Evolutionary conservation across 1,284 basidiomycete genomes (phyloP), one percentile per base, ranked within the genome.

Genomic region (Rhodotorula sp.): DNA sequence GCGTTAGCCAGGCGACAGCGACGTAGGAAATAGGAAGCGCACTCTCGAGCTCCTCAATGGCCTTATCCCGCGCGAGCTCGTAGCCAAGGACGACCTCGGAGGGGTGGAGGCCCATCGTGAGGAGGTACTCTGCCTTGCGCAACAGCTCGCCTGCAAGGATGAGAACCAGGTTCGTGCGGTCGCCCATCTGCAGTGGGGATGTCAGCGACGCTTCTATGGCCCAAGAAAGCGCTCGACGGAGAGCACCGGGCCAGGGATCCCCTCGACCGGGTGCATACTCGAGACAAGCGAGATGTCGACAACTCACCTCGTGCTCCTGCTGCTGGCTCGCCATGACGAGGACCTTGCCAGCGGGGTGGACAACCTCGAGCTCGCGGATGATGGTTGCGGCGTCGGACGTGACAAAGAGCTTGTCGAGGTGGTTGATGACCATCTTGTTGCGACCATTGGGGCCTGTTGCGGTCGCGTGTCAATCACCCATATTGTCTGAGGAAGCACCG

Each of bases 341-440:
- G 19, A 99, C 85, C 83, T 98, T 99, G 41, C 94, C 97, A 10
- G 96, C 96, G 0, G 97, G 97, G 82, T 99, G 97, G 39, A 98
- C 93, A 62, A 99, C 94, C 81, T 99, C 97, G 81, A 98, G 89
- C 84, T 99, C 97, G 76, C 91, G 88, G 81, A 99, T 95, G 83
- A 99, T 99, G 69, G 97, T 99, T 19, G 97, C 97, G 15, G 97
- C 96, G 87, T 99, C 97, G 61, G 93, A 97, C 41, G 97, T 99
- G 70, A 99, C 95, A 83, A 99, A 99, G 61, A 98, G 86, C 80
- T 89, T 88, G 69, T 94, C 94, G 57, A 99, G 86, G 83, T 99
- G 97, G 83, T 97, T 97, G 84, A 97, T 94, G 80, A 97, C 85
- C 72, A 97, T 89, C 83, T 97, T 97, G 83, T 97, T 97, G 69